Evolutionary conservation across 2,329 filamentous ascomycete genomes (phyloP).

Genomic region (Trichoderma sp.): DNA sequence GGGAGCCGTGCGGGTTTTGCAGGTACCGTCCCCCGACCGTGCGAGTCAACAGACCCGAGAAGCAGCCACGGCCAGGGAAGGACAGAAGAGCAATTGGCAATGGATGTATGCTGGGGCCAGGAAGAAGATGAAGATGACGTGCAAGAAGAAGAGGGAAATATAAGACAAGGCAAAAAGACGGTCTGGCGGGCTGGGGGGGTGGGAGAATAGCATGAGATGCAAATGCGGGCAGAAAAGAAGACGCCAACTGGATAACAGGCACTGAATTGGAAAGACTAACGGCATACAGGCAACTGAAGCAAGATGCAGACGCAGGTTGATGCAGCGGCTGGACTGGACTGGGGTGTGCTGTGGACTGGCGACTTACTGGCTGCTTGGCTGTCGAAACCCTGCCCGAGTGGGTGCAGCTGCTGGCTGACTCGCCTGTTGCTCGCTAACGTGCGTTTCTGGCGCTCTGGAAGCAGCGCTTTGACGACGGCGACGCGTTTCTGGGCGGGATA

Average conservation of each 20-base stretch:
- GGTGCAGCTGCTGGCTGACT: slow-evolving; percentile 26
- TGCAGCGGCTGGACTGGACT: slow-evolving; percentile 3
- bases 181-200: background rate
- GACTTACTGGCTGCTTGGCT: slow-evolving; percentile 23
- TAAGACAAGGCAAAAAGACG: slow-evolving; percentile 5
- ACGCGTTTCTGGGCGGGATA: slow-evolving; percentile 12
- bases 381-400: slow-evolving; percentile 21
- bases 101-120: slow-evolving; percentile 4
- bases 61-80: slow-evolving; percentile 1
- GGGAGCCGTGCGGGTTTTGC: slow-evolving; percentile 24
- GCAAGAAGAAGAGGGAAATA: slow-evolving; percentile 19
- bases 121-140: background rate
- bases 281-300: slow-evolving; percentile 7
- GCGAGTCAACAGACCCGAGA: slow-evolving; percentile 18
- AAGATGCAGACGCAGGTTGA: too few species aligned
- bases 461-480: slow-evolving; percentile 18
- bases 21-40: slow-evolving; percentile 22
- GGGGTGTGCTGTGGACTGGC: slow-evolving; percentile 22
- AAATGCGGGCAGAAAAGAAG: slow-evolving; percentile 18
- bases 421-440: slow-evolving; percentile 24
- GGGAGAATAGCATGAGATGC: slow-evolving; percentile 9
- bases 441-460: slow-evolving; percentile 14
- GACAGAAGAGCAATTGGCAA: too few species aligned
- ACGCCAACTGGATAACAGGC: slow-evolving; percentile 28
- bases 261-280: slow-evolving; percentile 17